A percentile compares a stretch with the other conserved stretches of the same genome.
These are phyloP conservation scores for Chloromonas sp. DNA, from an alignment of 163 green algal species.

Conservation along the genomic window DNA sequence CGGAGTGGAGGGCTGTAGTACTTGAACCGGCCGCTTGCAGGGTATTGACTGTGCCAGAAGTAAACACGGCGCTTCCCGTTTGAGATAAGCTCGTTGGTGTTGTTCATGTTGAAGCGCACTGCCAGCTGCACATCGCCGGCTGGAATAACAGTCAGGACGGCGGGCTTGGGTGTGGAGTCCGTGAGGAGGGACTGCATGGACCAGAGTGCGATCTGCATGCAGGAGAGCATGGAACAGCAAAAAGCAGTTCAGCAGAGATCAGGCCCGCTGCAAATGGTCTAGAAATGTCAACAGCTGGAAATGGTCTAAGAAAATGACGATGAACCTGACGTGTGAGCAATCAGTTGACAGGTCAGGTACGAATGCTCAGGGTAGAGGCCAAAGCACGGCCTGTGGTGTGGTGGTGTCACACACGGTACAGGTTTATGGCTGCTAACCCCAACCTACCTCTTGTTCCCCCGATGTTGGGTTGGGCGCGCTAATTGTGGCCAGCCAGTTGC, in stretches of 20 bases:
- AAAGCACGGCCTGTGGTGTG: no score
- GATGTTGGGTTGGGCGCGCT: conserved; percentile 27
- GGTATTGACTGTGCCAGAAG: conserved; percentile 52
- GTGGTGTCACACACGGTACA: no score
- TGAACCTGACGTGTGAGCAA: no score
- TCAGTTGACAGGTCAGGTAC: no score
- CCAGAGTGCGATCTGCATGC: conserved; percentile 45
- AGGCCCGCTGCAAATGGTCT: no score
- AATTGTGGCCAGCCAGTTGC: conserved; percentile 46
- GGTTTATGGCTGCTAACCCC: no score
- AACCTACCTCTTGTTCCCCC: conserved; percentile 42
- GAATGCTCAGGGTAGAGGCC: no score
- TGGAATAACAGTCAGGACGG: conserved; percentile 38
- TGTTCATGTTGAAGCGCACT: conserved; percentile 52
- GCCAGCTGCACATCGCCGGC: conserved; percentile 49
- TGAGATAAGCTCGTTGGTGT: conserved; percentile 55
- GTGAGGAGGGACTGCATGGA: conserved; percentile 30
- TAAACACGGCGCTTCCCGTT: conserved; percentile 61
- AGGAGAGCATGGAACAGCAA: neutral
- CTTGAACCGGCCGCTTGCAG: conserved; percentile 31
- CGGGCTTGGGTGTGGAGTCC: conserved; percentile 3
- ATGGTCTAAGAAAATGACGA: no score
- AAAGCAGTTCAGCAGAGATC: no score
- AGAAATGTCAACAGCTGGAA: no score
- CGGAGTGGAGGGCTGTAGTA: conserved; percentile 65